Base-by-base conservation (phyloP, 2,329 filamentous ascomycete genomes). In the Colletotrichum limetticola region DNA sequence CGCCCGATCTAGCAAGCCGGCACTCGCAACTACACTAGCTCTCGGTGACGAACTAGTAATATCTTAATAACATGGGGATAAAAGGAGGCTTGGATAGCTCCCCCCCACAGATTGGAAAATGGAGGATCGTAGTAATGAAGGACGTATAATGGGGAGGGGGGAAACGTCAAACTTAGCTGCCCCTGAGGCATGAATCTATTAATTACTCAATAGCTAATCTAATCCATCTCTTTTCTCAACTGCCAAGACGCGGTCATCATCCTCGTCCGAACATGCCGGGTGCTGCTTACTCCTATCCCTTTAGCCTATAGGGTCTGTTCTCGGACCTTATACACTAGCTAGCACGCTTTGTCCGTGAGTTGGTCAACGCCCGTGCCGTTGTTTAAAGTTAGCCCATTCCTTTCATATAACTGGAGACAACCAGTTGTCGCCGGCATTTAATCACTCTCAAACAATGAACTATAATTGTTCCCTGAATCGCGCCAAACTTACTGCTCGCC, bases 101-200 rank as follows among this genome's bases (percentile, higher is more conserved):
- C 8, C 37, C 24, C 24, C 24, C 37, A 46, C 14, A 30, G 19
- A 42, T 37, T n/a, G 22, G 30, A 37, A 32, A 14, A 37, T 7
- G 22, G 30, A 19, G 14, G 8, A 55, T 37, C 22, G 30, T 14
- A 14, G 49, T 42, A 19, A 19, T 32, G 28, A 26, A 5, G 30
- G 30, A 16, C 26, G 24, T 26, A 16, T 64, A 60, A 68, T 59
- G 42, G 37, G n/a, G 61, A 46, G 30, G 30, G 22, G 24, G 28
- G n/a, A 55, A 37, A 59, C 49, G 30, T 63, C 30, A 14, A 28
- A 68, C 30, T 35, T 14, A 46, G 16, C 14, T n/a, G 32, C 55
- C 66, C 60, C 60, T 64, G 66, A 63, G 60, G 56, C 66, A 70
- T 72, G 56, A 70, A 61, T 46, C 53, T 57, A 26, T 61, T 65